Conservation (phyloP, 2,329 filamentous ascomycete genomes). For the Onygenales sp. region DNA sequence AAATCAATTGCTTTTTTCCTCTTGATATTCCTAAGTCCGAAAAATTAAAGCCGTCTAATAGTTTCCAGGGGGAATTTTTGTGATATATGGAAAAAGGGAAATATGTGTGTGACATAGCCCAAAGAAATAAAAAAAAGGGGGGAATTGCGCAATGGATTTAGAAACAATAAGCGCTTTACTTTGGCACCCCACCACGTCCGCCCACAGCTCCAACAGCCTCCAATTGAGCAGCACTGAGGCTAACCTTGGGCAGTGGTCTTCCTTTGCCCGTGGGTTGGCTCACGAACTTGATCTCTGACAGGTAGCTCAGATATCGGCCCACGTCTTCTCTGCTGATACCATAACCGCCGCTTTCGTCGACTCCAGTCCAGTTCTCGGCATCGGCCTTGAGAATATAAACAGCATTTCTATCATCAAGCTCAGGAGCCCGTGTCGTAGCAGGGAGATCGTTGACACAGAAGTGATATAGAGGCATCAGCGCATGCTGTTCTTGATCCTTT, state of each 20-base stretch:
- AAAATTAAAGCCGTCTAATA: no score
- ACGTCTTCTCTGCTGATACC: conserved; percentile 53
- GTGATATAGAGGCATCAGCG: conserved; percentile 65
- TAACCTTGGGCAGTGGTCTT: conserved; percentile 31
- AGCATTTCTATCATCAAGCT: conserved; percentile 65
- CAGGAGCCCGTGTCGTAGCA: conserved; percentile 58
- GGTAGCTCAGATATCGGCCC: conserved; percentile 54
- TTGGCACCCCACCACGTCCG: conserved; percentile 29
- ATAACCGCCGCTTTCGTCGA: conserved; percentile 47
- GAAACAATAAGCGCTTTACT: neutral
- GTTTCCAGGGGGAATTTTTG: no score
- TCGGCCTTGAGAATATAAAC: conserved; percentile 55
- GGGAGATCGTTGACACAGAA: conserved; percentile 64
- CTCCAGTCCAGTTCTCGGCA: conserved; percentile 45
- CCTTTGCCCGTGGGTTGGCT: conserved; percentile 31
- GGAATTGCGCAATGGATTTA: no score
- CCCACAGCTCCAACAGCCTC: conserved; percentile 39
- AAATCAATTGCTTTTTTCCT: no score
- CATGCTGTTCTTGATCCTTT: conserved; percentile 56
- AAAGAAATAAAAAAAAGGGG: no score
- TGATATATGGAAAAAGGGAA: no score
- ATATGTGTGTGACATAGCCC: no score
- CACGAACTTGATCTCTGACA: conserved; percentile 56
- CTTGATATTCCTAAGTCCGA: no score
- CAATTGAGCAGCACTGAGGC: conserved; percentile 30